Base-by-base conservation (phyloP, 257 asterid species). In the Solanum verrucosum region DNA sequence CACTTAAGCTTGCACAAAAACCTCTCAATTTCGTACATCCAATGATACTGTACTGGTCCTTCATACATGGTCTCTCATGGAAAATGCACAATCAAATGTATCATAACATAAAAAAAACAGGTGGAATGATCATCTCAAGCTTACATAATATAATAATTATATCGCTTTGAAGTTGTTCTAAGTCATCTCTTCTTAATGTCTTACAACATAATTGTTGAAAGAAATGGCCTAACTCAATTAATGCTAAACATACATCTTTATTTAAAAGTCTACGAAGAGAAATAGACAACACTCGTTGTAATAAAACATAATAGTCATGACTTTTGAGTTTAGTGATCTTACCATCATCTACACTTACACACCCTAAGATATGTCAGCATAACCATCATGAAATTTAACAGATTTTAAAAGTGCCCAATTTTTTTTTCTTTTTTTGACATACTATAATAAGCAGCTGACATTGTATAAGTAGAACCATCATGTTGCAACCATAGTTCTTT, bases 1-100 rank as follows among this genome's bases (percentile, higher is more conserved):
- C 11, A 2, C 70, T 23, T 63, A 63, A 63, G 31, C 31, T 63
- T 63, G 31, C 70, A 63, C 70, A 23, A 63, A 3, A 73, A 84
- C 86, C 90, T 84, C 63, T 84, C 90, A 33, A 88, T 37, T 71
- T 84, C 65, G 40, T 88, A 88, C 90, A 88, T 88, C 90, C 81
- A 56, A n/a, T 59, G 70, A 84, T 27, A 73, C 38, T 84, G 73
- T 12, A 65, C 33, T 3, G 87, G 73, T 10, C 88, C 88, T 37
- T 6, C 88, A 59, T 82, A 21, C 60, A 56, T 60, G 7, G 14
- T 46, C 14, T 75, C 83, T 75, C 29, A 6, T 34, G 83, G 83
- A 16, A 34, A 75, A 75, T 75, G 83, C 27, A 75, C 49, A 9
- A 3, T 27, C 29, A 18, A 75, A 31, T 75, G 7, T 7, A 75